Evolutionary conservation across 305 asterid genomes (phyloP), one percentile per base, ranked within the genome.

Genomic region (Rubia tinctorum): DNA sequence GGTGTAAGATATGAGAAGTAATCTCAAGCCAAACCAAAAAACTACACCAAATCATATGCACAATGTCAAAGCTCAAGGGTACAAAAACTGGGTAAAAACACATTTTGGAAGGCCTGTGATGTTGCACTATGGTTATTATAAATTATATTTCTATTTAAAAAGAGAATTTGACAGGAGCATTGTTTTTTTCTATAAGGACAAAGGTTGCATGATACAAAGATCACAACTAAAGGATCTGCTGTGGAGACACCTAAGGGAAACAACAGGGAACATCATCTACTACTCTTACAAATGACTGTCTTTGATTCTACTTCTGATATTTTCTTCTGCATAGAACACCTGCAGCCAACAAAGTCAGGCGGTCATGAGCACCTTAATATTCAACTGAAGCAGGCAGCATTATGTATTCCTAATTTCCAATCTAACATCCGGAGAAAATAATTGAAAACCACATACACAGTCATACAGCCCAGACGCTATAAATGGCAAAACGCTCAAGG

Each of bases 201-300:
- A 67, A 77, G 79, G 77, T 83, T 80, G 74, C 88, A 85, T 81
- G 80, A 83, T 86, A 85, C 88, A 90, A 74, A 82, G 82, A 59
- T 60, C 75, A 81, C 71, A 77, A 55, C 88, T 68, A 79, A 51
- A 75, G 60, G 74, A 82, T 71, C 79, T 78, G 72, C 80, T 72
- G 42, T 30, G 10, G 75, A 70, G 76, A 59, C 42, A 81, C 80
- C 76, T 79, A 81, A 53, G 63, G 72, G 76, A 76, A 77, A 77
- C 73, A 71, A 72, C 67, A 73, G 79, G 73, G 69, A 75, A 73
- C 87, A 77, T 71, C 69, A 81, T 84, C 82, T 84, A 81, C 79
- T 81, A 76, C 74, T 82, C 82, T 82, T 80, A 86, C 85, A 82
- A 79, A 76, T 82, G 77, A 69, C 78, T 64, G 71, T 70, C 73